Evolutionary conservation across 371 early-diverging fungal species (phyloP), one percentile per base, ranked within the genome.

Genomic region (Blakeslea trispora): DNA sequence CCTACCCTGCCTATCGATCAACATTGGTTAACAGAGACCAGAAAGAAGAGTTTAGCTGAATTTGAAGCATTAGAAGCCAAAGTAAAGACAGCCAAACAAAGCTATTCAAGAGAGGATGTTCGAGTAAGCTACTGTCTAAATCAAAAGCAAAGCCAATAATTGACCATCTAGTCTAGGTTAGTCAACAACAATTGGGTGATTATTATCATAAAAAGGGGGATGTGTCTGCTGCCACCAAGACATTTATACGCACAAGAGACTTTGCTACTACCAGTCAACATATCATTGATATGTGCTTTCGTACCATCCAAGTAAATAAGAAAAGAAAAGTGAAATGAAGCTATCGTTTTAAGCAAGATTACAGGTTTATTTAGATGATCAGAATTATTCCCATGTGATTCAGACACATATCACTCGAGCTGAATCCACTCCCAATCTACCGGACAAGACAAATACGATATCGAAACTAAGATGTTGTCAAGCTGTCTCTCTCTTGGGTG

Each of bases 61-160:
- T 56, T 77, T 7, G 91, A 91, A 13, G 71, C 69, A 57, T 70
- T 94, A 37, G 92, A 94, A 46, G 64, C 66, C 13, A 90, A 91
- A 61, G 69, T 94, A 35, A 90, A 86, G 66, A 77, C 61, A 37
- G 90, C 88, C 66, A 88, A 89, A 55, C 74, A 66, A 37, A 90
- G 86, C 53, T 61, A 84, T 45, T 82, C 86, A 58, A 94, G 91
- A 69, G 94, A 94, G 70, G 84, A 84, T 61, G 91, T 92, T 40
- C 69, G 94, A 60, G 93, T 91, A 77, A 9, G n/a, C n/a, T n/a
- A n/a, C n/a, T n/a, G n/a, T n/a, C n/a, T n/a, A n/a, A n/a, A n/a
- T n/a, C n/a, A n/a, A n/a, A n/a, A n/a, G n/a, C n/a, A n/a, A n/a
- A n/a, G n/a, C n/a, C n/a, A n/a, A n/a, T n/a, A n/a, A 34, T 23